Percentiles rank a stretch among this genome's conserved stretches.
Conservation (phyloP, 2,329 filamentous ascomycete genomes). For the Huntiella bhutanensis region DNA sequence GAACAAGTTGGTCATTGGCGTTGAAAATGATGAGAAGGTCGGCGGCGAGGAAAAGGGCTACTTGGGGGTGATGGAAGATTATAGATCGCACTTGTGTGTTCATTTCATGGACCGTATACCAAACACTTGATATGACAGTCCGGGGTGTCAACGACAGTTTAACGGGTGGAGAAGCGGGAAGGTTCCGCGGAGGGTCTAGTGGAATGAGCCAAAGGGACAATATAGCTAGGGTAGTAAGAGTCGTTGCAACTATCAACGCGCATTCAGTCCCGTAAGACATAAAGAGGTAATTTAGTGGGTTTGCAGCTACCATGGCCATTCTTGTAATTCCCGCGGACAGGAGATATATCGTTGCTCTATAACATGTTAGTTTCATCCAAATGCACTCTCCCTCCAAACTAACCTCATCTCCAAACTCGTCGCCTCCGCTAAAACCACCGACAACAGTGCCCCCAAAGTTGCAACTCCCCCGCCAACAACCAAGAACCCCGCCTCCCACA, state of each 20-base stretch:
- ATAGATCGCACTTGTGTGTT: neutral
- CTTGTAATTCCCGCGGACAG: slow-evolving; percentile 5
- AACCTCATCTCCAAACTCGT: neutral
- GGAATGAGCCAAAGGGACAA: slow-evolving; percentile 2
- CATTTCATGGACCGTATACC: neutral
- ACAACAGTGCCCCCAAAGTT: slow-evolving; percentile 1
- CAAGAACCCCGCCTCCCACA: neutral
- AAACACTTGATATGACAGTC: neutral
- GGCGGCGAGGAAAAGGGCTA: slow-evolving; percentile 1
- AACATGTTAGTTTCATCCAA: neutral
- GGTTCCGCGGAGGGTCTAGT: slow-evolving; percentile 8
- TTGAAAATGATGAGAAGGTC: slow-evolving; percentile 1
- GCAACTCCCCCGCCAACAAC: neutral
- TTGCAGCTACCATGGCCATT: slow-evolving; percentile 8
- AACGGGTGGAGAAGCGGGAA: neutral
- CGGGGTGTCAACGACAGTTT: neutral
- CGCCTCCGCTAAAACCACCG: neutral
- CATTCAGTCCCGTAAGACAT: slow-evolving; percentile 6
- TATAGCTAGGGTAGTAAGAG: neutral
- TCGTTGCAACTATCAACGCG: slow-evolving; percentile 3
- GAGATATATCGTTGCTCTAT: slow-evolving; percentile 10
- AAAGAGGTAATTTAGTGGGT: slow-evolving; percentile 11
- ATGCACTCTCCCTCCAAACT: neutral
- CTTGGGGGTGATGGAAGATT: neutral
- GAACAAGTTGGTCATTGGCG: slow-evolving; percentile 2